Conservation (phyloP, 768 basidiomycete species). For the Auricularia sp. region DNA sequence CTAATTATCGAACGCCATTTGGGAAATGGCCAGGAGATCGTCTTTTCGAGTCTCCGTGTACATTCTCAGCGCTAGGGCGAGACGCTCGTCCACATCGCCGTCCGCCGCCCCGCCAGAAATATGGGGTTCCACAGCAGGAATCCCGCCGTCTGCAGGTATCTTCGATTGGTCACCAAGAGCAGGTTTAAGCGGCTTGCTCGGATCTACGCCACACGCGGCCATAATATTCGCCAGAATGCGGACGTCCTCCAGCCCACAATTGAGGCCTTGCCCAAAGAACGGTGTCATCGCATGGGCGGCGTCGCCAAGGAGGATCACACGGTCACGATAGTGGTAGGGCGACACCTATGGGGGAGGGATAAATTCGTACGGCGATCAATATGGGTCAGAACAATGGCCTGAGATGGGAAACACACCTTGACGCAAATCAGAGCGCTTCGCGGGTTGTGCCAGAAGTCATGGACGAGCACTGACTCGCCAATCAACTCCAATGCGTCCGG, state of each 20-base stretch:
- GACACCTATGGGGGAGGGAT: constrained; percentile 42
- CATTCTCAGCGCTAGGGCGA: constrained; percentile 57
- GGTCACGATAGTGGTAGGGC: constrained; percentile 86
- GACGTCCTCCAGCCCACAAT: constrained; percentile 96
- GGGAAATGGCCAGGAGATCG: constrained; percentile 83
- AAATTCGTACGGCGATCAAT: constrained; percentile 4
- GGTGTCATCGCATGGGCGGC: constrained; percentile 99
- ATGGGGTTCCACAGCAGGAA: too few relatives aligned
- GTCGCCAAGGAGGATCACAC: constrained; percentile 83
- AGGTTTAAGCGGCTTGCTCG: constrained; percentile 27
- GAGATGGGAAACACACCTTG: constrained; percentile 49
- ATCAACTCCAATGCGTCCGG: constrained; percentile 80
- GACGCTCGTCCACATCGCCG: constrained; percentile 38
- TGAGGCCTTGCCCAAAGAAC: constrained; percentile 94
- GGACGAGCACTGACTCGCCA: constrained; percentile 65
- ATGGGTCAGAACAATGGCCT: background rate
- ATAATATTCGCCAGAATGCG: constrained; percentile 74
- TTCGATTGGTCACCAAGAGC: too few relatives aligned
- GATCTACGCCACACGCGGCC: constrained; percentile 55
- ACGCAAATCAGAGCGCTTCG: constrained; percentile 85
- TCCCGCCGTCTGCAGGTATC: too few relatives aligned
- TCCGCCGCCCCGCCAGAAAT: constrained; percentile 9
- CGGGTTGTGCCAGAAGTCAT: constrained; percentile 77
- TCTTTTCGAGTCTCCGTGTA: constrained; percentile 80
- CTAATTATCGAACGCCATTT: constrained; percentile 97